Base-by-base conservation (phyloP, 2,329 filamentous ascomycete species). In the Ceratocystiopsis minuta region DNA sequence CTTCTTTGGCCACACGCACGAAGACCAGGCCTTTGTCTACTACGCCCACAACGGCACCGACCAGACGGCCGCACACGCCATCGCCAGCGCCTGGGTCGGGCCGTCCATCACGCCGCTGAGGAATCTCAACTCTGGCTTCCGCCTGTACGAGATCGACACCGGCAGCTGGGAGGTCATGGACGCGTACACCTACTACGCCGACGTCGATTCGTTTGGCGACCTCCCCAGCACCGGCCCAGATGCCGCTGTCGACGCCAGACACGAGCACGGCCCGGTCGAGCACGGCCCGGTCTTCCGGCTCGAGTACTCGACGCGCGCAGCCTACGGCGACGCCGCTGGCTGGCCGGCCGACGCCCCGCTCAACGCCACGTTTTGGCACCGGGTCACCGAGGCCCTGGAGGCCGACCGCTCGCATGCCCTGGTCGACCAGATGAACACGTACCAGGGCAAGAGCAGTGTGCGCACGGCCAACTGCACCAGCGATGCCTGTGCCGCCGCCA, bases 1-100 rank as follows among this genome's bases (percentile, higher is more conserved):
- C 48, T 75, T 74, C 56, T 74, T 66, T 46, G 70, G 65, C 6
- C 70, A 75, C 53, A 74, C 70, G 0, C 71, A 74, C 55, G 56
- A 61, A 41, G 50, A 56, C 46, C 59, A 64, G 43, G 62, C 62
- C 32, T 58, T 65, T 37, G 51, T 76, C 40, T 64, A 63, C 16
- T 75, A 76, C 55, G 52, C 57, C 18, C 52, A 71, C 54, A 68
- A 70, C 49, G 69, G 70, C 51, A 50, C 48, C 1, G 50, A 55
- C 32, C 63, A 57, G 15, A 59, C 52, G 3, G 60, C 59, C 34
- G 49, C 56, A 10, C 65, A 62, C 39, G 70, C 68, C 69, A 1
- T 68, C 65, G 1, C 57, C 75, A 50, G 69, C 68, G 7, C 72
- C 70, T 0, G 71, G 61, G 1, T 68, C 65, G 1, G 70, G 67